Conservation (phyloP, 1,284 basidiomycete genomes). For the Cystobasidium pallidum region DNA sequence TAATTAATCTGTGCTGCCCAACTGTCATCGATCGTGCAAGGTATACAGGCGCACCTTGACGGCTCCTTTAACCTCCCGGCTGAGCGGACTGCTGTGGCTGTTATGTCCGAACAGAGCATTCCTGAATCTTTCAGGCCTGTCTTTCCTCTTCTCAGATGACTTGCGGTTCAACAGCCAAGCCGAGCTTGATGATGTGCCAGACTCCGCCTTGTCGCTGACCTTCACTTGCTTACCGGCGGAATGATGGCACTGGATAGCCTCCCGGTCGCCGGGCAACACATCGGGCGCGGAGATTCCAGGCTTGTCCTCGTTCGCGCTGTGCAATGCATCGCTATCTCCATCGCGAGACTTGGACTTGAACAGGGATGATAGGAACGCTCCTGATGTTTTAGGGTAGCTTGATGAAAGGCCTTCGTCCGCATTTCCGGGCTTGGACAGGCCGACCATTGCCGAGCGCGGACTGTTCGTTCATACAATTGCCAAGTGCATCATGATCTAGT, state of each 20-base stretch:
- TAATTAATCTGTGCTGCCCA: too few species aligned
- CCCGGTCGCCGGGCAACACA: neutral
- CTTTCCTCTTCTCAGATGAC: slow-evolving; percentile 18
- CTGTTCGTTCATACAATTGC: neutral
- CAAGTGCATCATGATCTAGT: neutral
- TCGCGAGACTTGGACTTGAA: slow-evolving; percentile 14
- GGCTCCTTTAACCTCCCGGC: slow-evolving; percentile 32
- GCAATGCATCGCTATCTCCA: slow-evolving; percentile 7
- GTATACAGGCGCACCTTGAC: slow-evolving; percentile 20
- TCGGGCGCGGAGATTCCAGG: neutral
- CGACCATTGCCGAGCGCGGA: neutral
- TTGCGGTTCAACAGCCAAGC: slow-evolving; percentile 11
- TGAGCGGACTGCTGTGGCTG: neutral
- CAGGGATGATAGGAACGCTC: slow-evolving; percentile 9
- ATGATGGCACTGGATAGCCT: neutral
- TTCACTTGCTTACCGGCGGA: slow-evolving; percentile 3
- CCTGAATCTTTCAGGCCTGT: slow-evolving; percentile 16
- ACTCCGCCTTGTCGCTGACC: neutral
- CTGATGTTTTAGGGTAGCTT: slow-evolving; percentile 15
- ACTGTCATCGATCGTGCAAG: neutral
- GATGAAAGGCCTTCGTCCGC: slow-evolving; percentile 12
- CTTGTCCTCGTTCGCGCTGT: neutral
- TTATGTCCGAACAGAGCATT: slow-evolving; percentile 10
- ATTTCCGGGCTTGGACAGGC: neutral
- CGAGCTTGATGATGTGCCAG: neutral